A percentile compares a stretch with the other conserved stretches of the same genome.
Evolutionary conservation across 176 grass and related monocot species (phyloP).

Genomic region (Hsuehochloa calcarea): DNA sequence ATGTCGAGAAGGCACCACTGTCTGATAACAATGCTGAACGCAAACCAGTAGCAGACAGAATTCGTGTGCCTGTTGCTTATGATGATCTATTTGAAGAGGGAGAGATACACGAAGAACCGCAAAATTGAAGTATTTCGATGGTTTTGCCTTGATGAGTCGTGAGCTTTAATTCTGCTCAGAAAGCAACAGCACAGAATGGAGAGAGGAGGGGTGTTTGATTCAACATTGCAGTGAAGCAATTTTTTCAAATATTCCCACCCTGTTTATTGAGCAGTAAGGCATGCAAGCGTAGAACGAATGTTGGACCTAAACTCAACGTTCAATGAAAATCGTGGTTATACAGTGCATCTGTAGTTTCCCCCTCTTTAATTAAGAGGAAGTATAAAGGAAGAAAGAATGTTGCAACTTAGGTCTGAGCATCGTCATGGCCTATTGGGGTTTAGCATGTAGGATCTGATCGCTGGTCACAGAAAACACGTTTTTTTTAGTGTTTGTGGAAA

Average conservation of each 20-base stretch:
- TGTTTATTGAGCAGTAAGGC: background rate
- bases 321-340: conserved; percentile 11
- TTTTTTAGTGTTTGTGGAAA: background rate
- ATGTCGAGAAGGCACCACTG: conserved; percentile 29
- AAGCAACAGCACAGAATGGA: conserved; percentile 1
- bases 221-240: background rate
- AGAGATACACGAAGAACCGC: conserved; percentile 61
- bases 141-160: background rate
- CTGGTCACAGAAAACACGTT: background rate
- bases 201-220: background rate
- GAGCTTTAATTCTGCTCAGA: conserved; percentile 4
- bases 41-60: conserved; percentile 65
- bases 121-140: conserved; percentile 28
- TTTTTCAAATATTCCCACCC: background rate
- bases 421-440: background rate
- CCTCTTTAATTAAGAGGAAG: too few relatives aligned
- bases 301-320: conserved; percentile 1
- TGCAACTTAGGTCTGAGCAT: background rate
- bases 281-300: background rate
- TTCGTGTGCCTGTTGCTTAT: conserved; percentile 77
- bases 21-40: conserved; percentile 38
- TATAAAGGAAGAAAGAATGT: background rate
- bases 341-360: background rate
- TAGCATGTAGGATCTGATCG: background rate
- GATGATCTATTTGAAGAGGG: conserved; percentile 93